A percentile compares a stretch with the other conserved stretches of the same genome.
Conservation (phyloP, 2,329 filamentous ascomycete species). For the Fusarium clavum region DNA sequence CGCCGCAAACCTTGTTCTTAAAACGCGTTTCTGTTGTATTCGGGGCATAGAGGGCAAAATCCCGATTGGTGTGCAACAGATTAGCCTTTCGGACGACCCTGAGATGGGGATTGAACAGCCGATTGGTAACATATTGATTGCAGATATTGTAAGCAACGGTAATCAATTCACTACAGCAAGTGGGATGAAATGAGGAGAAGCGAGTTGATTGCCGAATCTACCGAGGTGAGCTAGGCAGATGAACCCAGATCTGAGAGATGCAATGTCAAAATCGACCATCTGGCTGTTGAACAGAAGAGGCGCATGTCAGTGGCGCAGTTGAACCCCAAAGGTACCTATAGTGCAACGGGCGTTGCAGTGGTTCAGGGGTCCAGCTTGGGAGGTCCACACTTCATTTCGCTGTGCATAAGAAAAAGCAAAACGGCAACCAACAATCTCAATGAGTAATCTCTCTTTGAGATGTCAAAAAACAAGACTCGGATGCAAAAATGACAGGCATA, state of each 20-base stretch:
- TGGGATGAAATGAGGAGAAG: conserved; percentile 20
- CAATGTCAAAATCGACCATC: neutral
- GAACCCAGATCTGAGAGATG: neutral
- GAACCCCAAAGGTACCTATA: too few species aligned
- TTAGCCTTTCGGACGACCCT: neutral
- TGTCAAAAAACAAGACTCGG: neutral
- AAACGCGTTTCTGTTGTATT: neutral
- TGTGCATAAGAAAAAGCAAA: neutral
- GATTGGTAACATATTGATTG: neutral
- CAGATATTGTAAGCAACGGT: conserved; percentile 14
- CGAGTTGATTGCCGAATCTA: neutral
- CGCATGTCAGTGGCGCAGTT: neutral
- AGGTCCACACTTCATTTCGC: neutral
- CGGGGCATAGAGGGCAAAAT: neutral
- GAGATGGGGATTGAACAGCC: conserved; percentile 2
- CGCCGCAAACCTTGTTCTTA: conserved; percentile 21
- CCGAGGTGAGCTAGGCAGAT: conserved; percentile 6
- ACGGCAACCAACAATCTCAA: too few species aligned
- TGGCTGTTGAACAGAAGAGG: neutral
- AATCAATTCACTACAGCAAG: neutral
- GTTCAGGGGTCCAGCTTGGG: neutral
- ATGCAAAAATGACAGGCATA: too few species aligned
- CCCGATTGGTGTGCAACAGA: neutral
- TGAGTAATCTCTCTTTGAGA: neutral
- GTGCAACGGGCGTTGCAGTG: neutral